phyloP scores from a whole-genome alignment of 768 basidiomycete species.

The Leccinellum albellum region DNA sequence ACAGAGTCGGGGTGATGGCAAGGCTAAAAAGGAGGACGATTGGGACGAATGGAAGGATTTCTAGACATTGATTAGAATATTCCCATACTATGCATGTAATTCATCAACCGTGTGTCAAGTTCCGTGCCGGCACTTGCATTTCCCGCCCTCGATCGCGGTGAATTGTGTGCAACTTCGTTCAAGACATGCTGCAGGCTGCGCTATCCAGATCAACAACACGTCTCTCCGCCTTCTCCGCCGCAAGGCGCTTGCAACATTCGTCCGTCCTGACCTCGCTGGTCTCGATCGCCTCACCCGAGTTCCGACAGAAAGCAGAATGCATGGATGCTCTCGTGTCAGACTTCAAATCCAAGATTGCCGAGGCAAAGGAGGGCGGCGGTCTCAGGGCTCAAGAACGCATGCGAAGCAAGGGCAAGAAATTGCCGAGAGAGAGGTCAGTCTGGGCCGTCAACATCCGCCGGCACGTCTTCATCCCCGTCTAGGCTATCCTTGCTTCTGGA shows the following conservation, averaged over 20 bases:
- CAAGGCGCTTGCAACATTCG: conserved; percentile 54
- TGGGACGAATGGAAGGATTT: conserved; percentile 87
- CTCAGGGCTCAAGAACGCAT: conserved; percentile 70
- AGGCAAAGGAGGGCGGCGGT: conserved; percentile 69
- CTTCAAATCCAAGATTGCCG: conserved; percentile 54
- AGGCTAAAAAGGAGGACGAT: conserved; percentile 43
- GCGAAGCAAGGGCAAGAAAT: conserved; percentile 72
- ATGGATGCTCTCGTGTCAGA: conserved; percentile 71
- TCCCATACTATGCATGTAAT: too few species aligned
- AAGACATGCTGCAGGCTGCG: conserved; percentile 19
- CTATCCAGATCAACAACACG: conserved; percentile 11
- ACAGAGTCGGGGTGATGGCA: conserved; percentile 7
- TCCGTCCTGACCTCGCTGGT: conserved; percentile 70
- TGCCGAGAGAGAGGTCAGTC: conserved; percentile 76
- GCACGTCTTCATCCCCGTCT: conserved; percentile 2
- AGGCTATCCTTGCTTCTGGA: conserved; percentile 78
- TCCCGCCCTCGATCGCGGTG: background rate
- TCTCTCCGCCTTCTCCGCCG: conserved; percentile 1
- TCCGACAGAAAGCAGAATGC: conserved; percentile 56
- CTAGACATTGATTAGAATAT: conserved; percentile 32
- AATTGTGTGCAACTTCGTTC: background rate
- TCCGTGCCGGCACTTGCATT: conserved; percentile 21
- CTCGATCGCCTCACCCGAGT: conserved; percentile 69
- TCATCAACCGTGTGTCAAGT: conserved; percentile 11
- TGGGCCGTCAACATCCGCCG: background rate